Conservation (phyloP, 2,329 filamentous ascomycete species). For the Diaporthe sp. region DNA sequence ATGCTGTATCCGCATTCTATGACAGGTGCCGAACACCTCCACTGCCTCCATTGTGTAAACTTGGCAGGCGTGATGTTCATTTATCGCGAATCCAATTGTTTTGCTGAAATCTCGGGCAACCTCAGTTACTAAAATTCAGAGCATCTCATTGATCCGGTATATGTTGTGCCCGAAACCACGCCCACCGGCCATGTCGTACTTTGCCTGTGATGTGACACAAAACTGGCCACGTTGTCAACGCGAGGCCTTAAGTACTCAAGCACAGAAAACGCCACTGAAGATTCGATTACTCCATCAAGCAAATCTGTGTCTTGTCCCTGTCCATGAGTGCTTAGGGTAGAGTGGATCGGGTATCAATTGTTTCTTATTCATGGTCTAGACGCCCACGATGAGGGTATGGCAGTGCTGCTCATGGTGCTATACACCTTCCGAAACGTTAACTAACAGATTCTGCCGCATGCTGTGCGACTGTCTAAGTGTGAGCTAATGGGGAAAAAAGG, state of each 20-base stretch:
- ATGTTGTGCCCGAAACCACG: background rate
- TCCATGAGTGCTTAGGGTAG: too few species aligned
- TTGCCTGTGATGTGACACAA: background rate
- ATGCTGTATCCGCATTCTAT: too few species aligned
- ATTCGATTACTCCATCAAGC: background rate
- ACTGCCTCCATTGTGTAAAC: background rate
- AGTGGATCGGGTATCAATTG: too few species aligned
- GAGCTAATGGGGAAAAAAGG: background rate
- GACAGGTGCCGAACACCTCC: background rate
- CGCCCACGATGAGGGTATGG: background rate
- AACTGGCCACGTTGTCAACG: background rate
- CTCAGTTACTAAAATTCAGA: background rate
- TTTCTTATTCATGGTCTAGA: too few species aligned
- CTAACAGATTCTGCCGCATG: background rate
- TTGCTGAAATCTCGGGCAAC: background rate
- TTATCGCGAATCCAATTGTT: background rate
- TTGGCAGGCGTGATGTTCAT: background rate
- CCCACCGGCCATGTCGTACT: background rate
- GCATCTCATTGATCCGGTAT: background rate
- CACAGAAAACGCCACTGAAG: background rate
- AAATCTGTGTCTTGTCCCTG: background rate
- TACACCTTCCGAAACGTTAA: background rate
- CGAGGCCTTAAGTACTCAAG: background rate
- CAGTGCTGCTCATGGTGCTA: background rate
- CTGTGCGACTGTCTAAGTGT: background rate